A percentile compares a stretch with the other conserved stretches of the same genome.
Conservation (phyloP, 345 rosid genomes). For the rapeseed (Brassica napus) region DNA sequence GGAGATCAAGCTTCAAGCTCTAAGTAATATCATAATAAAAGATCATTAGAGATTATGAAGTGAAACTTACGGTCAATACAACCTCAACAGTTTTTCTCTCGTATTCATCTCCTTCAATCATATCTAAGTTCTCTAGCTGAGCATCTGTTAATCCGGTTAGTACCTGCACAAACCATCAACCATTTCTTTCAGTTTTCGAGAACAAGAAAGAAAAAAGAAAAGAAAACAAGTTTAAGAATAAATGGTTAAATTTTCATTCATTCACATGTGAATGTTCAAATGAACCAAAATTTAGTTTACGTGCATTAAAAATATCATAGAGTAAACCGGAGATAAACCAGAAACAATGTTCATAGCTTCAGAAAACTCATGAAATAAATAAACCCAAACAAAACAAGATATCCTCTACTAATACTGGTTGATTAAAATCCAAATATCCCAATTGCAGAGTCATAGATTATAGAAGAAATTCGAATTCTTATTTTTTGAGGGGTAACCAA, state of each 20-base stretch:
- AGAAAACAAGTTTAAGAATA: background rate
- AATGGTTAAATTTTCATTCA: background rate
- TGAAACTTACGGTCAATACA: slow-evolving; percentile 48
- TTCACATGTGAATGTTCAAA: background rate
- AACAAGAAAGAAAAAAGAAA: background rate
- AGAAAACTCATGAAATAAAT: no score
- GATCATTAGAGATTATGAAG: background rate
- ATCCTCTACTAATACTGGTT: no score
- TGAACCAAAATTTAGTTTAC: background rate
- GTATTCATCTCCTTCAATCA: slow-evolving; percentile 76
- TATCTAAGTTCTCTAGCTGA: slow-evolving; percentile 48
- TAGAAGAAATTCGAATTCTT: no score
- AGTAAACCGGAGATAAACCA: background rate
- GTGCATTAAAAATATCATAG: background rate
- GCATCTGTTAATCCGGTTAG: slow-evolving; percentile 46
- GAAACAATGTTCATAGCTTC: no score
- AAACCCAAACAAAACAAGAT: no score
- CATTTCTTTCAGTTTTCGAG: background rate
- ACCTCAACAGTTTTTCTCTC: slow-evolving; percentile 60
- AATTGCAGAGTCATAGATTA: no score
- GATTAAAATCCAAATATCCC: no score
- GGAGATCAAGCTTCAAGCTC: background rate
- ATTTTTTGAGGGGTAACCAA: no score
- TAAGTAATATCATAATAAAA: background rate
- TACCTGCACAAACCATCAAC: slow-evolving; percentile 46